A percentile compares a stretch with the other conserved stretches of the same genome.
Evolutionary conservation across 2,329 filamentous ascomycete species (phyloP).

Genomic region (Harringtonia lauricola): DNA sequence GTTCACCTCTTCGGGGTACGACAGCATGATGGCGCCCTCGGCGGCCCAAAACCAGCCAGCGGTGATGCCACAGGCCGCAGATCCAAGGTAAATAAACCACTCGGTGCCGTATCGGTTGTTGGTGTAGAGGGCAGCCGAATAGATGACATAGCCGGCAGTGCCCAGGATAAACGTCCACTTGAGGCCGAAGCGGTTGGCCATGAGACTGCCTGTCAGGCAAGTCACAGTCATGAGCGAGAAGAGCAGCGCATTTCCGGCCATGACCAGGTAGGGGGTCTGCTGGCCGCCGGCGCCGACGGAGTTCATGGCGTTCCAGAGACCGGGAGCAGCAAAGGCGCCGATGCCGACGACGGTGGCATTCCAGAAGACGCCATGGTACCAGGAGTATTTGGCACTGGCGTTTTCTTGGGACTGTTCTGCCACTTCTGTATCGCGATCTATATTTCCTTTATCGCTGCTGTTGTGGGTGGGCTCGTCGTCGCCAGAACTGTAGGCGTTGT

Average conservation of each 20-base stretch:
- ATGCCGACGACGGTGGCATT: slow-evolving; percentile 33
- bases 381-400: too few species aligned
- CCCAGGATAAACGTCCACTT: slow-evolving; percentile 1
- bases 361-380: slow-evolving; percentile 33
- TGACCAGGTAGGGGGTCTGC: slow-evolving; percentile 1
- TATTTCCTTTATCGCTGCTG: background rate
- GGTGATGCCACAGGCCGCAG: slow-evolving; percentile 1
- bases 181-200: slow-evolving; percentile 3
- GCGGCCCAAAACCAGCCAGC: slow-evolving; percentile 1
- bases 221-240: slow-evolving; percentile 1
- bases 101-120: background rate
- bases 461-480: too few species aligned
- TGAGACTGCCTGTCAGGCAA: background rate
- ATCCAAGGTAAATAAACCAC: too few species aligned
- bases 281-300: slow-evolving; percentile 3
- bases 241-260: too few species aligned
- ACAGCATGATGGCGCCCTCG: slow-evolving; percentile 1
- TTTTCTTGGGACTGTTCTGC: background rate
- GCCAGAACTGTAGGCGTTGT: too few species aligned
- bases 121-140: background rate
- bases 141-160: slow-evolving; percentile 1
- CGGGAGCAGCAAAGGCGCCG: slow-evolving; percentile 32
- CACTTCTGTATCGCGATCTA: background rate
- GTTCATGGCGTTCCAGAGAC: slow-evolving; percentile 26
- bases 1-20: background rate